These are phyloP conservation scores for Trichoderma lentiforme DNA, from an alignment of 2,329 filamentous ascomycete species.

Conservation along the genomic window DNA sequence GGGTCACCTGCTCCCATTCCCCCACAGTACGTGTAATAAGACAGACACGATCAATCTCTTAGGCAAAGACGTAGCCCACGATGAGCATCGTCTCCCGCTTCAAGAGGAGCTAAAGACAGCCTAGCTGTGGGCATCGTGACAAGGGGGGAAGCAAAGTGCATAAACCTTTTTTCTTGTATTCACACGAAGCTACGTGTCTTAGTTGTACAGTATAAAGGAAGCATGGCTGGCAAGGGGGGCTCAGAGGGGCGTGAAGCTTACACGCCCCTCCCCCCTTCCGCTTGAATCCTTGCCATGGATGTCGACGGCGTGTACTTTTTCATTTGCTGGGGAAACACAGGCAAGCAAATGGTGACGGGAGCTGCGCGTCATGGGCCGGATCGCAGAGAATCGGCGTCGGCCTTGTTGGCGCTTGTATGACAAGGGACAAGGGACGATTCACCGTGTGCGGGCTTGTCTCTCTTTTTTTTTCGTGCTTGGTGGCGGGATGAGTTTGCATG, in stretches of 20 bases:
- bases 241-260: not conserved
- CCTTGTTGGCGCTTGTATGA: not conserved
- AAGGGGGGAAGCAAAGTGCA: not conserved
- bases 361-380: constrained; percentile 6
- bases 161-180: not conserved
- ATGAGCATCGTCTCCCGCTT: not conserved
- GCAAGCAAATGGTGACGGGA: constrained; percentile 5
- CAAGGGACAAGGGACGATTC: not conserved
- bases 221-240: not conserved
- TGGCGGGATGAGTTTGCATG: not conserved
- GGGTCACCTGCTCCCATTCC: not conserved
- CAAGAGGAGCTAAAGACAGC: not conserved
- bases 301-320: not conserved
- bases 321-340: not conserved
- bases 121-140: not conserved
- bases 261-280: not conserved
- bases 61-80: not conserved
- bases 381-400: not conserved
- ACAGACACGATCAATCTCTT: not conserved
- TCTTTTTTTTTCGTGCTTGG: not conserved
- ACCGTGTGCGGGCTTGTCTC: not conserved
- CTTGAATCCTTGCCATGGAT: not conserved
- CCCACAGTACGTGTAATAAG: not conserved
- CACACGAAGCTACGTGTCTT: not conserved
- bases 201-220: not conserved